Evolutionary conservation across 1,284 basidiomycete genomes (phyloP).

Genomic region (Cryptococcus jaspeensis): DNA sequence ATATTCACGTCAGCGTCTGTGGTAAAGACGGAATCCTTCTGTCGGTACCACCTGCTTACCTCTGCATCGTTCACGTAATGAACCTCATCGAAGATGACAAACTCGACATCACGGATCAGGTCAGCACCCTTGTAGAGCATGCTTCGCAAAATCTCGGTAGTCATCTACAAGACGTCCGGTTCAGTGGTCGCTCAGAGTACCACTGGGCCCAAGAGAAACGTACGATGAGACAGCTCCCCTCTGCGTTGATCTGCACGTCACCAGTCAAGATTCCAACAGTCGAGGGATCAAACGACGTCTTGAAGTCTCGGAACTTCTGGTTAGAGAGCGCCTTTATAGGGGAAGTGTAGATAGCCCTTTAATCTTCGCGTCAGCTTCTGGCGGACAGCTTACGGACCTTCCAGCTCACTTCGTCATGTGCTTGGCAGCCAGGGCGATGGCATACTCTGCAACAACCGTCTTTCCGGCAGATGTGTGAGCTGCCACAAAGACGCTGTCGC

Average conservation of each 20-base stretch:
- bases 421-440: constrained; percentile 91
- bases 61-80: constrained; percentile 99
- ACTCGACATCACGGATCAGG: constrained; percentile 97
- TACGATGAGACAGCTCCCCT: constrained; percentile 89
- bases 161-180: constrained; percentile 60
- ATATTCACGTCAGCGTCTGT: constrained; percentile 7
- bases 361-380: constrained; percentile 11
- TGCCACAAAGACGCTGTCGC: constrained; percentile 97
- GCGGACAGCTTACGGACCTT: background rate
- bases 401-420: constrained; percentile 88
- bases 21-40: no score
- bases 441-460: constrained; percentile 98
- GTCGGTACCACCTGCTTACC: constrained; percentile 55
- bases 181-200: background rate
- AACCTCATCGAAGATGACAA: constrained; percentile 99
- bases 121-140: constrained; percentile 99
- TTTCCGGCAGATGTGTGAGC: constrained; percentile 99
- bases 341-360: constrained; percentile 94
- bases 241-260: constrained; percentile 98
- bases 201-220: constrained; percentile 18
- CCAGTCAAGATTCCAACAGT: constrained; percentile 97
- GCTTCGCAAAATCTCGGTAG: constrained; percentile 96
- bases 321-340: constrained; percentile 99
- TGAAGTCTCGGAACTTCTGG: constrained; percentile 99
- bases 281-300: constrained; percentile 86